These are phyloP conservation scores for Paraleonurus japonicus DNA, from an alignment of 257 asterid genomes.

Conservation along the genomic window DNA sequence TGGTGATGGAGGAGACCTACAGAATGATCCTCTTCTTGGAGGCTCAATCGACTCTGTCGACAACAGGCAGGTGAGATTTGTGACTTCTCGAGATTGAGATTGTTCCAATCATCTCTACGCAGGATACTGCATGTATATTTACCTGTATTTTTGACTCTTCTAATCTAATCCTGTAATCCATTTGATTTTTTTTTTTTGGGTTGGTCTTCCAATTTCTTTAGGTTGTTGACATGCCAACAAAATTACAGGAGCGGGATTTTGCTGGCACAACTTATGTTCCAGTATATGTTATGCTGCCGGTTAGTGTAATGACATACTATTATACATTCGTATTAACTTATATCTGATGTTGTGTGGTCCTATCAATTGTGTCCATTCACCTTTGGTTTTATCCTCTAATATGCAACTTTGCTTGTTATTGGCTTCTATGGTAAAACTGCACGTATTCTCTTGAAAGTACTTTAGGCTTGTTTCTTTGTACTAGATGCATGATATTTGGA, in stretches of 20 bases:
- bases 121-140: not conserved
- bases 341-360: constrained; percentile 18
- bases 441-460: constrained; percentile 6
- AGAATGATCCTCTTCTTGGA: constrained; percentile 78
- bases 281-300: constrained; percentile 91
- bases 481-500: constrained; percentile 12
- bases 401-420: not conserved
- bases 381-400: not conserved
- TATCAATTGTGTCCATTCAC: constrained; percentile 19
- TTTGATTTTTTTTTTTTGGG: constrained; percentile 4
- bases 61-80: constrained; percentile 62
- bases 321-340: constrained; percentile 10
- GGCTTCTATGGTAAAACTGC: not conserved
- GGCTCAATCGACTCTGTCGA: constrained; percentile 63
- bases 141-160: not conserved
- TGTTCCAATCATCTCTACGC: constrained; percentile 20
- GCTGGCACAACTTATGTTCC: constrained; percentile 86
- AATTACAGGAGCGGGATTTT: constrained; percentile 75
- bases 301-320: constrained; percentile 42
- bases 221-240: constrained; percentile 66
- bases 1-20: constrained; percentile 73
- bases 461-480: constrained; percentile 18
- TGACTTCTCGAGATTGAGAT: constrained; percentile 26
- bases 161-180: constrained; percentile 9
- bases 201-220: constrained; percentile 36